Evolutionary conservation across 2,329 filamentous ascomycete species (phyloP), one percentile per base, ranked within the genome.

Genomic region (Calonectria leucothoes): DNA sequence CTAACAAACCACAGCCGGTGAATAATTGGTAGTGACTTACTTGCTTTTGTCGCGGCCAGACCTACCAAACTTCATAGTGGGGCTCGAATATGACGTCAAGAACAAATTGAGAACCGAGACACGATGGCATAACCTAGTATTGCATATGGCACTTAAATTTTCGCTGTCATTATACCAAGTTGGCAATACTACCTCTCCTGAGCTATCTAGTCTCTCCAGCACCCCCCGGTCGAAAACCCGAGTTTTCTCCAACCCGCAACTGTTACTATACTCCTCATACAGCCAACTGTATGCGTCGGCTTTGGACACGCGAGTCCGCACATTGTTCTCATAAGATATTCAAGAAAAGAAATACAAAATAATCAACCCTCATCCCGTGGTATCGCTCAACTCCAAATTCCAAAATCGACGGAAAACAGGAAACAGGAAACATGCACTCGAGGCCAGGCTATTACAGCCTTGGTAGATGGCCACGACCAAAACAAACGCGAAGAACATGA

Each of bases 331-430:
- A 31, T 48, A 52, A 64, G 37, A 49, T 49, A 57, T 25, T 39
- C 8, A 45, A 29, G 35, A 17, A 66, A 42, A 35, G 35, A 31
- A 63, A 45, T 25, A n/a, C 12, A 67, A 37, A 45, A 52, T 29
- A 45, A 59, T 42, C 2, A 55, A 66, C 45, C 37, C 20, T 59
- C 39, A 45, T 48, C 66, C 70, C 55, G 31, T 71, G 71, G 68
- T 66, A 77, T 77, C 72, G 77, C 78, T 80, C 67, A 78, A 76
- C 77, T 69, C 78, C 73, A 48, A 73, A 72, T 65, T 63, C 68
- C 69, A 65, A 72, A 61, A 69, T 70, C 71, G 51, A 72, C 37
- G 5, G 35, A 71, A 64, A 31, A 39, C 23, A 35, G 15, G 35
- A 71, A 64, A 31, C 33, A 29, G 29, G 15, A 68, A 69, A 59